A percentile compares a stretch with the other conserved stretches of the same genome.
Conservation (phyloP, 2,329 filamentous ascomycete genomes). For the Zopfia rhizophila region DNA sequence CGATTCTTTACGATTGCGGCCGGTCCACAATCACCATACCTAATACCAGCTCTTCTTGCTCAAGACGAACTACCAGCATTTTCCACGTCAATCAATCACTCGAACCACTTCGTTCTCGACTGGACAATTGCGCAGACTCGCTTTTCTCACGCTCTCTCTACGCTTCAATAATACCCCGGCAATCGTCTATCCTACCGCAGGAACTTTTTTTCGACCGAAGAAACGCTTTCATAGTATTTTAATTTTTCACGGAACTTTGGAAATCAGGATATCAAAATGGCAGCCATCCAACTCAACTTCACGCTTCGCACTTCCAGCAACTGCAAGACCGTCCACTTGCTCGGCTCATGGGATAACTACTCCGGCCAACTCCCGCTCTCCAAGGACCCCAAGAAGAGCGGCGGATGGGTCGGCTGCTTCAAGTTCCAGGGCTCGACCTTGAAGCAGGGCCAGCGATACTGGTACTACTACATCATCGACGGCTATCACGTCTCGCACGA, state of each 20-base stretch:
- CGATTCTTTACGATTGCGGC: conserved; percentile 53
- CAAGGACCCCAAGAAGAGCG: conserved; percentile 88
- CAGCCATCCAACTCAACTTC: conserved; percentile 93
- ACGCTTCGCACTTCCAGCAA: conserved; percentile 93
- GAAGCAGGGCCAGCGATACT: conserved; percentile 91
- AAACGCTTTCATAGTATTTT: conserved; percentile 31
- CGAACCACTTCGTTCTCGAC: conserved; percentile 25
- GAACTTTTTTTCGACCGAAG: neutral
- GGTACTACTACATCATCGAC: conserved; percentile 99
- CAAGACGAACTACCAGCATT: conserved; percentile 44
- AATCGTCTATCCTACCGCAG: conserved; percentile 51
- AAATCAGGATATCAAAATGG: conserved; percentile 67
- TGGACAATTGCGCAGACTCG: conserved; percentile 42
- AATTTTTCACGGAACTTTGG: conserved; percentile 33
- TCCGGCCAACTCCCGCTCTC: conserved; percentile 91
- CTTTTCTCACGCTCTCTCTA: conserved; percentile 42
- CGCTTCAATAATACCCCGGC: conserved; percentile 41
- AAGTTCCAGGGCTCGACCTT: conserved; percentile 90
- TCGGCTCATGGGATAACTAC: conserved; percentile 99
- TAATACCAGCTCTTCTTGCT: conserved; percentile 63
- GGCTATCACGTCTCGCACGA: conserved; percentile 98
- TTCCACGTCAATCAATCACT: conserved; percentile 25
- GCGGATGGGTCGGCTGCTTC: conserved; percentile 96
- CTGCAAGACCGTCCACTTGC: conserved; percentile 96
- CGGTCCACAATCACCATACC: conserved; percentile 52